These are phyloP conservation scores for Perkinsus olseni DNA, from an alignment of 169 alveolate species.

Conservation along the genomic window DNA sequence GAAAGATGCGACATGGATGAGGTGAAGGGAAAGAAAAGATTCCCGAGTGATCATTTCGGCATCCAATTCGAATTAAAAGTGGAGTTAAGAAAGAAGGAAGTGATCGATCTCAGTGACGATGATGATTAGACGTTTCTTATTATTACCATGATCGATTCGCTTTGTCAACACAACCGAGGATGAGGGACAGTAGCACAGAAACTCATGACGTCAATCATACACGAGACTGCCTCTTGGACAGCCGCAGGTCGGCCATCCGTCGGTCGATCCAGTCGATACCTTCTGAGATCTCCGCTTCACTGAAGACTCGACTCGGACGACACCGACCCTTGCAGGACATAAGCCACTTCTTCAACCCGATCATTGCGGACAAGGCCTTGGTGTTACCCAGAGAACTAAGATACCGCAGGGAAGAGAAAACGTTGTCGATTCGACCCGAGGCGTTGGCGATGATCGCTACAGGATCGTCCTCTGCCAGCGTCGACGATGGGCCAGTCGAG, in stretches of 20 bases:
- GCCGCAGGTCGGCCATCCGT: neutral
- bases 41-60: neutral
- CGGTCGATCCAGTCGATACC: neutral
- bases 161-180: neutral
- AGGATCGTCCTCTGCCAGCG: neutral
- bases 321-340: neutral
- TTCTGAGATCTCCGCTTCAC: neutral
- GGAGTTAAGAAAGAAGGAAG: neutral
- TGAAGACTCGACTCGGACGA: neutral
- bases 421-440: neutral
- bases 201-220: neutral
- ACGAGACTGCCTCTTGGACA: neutral
- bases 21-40: neutral
- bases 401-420: neutral
- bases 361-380: neutral
- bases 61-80: neutral
- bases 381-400: neutral
- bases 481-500: no score
- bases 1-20: neutral
- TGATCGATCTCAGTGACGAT: neutral
- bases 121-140: neutral
- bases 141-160: neutral
- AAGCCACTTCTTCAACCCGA: neutral
- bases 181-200: neutral
- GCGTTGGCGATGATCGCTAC: neutral